Conservation (phyloP, 148 eudicot species). For the Drosera capensis region DNA sequence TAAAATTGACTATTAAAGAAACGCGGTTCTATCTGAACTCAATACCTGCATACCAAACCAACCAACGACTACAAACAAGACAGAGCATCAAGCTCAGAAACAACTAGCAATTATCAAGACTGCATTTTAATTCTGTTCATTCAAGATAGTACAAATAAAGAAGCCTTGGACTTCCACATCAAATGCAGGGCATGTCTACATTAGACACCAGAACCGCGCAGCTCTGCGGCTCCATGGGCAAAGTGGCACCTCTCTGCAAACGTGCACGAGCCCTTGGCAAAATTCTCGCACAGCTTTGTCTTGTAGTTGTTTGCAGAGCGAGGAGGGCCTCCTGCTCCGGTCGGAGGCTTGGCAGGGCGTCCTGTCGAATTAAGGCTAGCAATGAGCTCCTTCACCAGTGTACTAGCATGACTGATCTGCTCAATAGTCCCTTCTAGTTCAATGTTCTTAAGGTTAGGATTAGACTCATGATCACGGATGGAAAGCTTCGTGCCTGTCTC, state of each 20-base stretch:
- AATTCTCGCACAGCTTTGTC: slow-evolving; percentile 62
- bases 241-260: slow-evolving; percentile 75
- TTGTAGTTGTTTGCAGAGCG: slow-evolving; percentile 22
- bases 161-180: no score
- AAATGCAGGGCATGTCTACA: no score
- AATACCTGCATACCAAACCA: no score
- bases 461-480: slow-evolving; percentile 51
- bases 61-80: no score
- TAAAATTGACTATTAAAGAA: no score
- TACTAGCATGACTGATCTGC: slow-evolving; percentile 64
- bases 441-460: slow-evolving; percentile 39
- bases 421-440: slow-evolving; percentile 73
- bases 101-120: no score
- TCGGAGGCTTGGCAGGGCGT: slow-evolving; percentile 13
- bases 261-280: slow-evolving; percentile 49
- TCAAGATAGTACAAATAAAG: no score
- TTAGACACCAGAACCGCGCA: slow-evolving; percentile 18
- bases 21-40: no score
- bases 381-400: slow-evolving; percentile 59
- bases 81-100: no score
- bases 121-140: no score
- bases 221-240: slow-evolving; percentile 53
- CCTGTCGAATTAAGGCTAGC: slow-evolving; percentile 21
- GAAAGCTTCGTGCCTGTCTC: slow-evolving; percentile 56
- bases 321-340: slow-evolving; percentile 11